These are phyloP conservation scores for Paracoccidioides brasiliensis DNA, from an alignment of 2,329 filamentous ascomycete species.

Conservation along the genomic window DNA sequence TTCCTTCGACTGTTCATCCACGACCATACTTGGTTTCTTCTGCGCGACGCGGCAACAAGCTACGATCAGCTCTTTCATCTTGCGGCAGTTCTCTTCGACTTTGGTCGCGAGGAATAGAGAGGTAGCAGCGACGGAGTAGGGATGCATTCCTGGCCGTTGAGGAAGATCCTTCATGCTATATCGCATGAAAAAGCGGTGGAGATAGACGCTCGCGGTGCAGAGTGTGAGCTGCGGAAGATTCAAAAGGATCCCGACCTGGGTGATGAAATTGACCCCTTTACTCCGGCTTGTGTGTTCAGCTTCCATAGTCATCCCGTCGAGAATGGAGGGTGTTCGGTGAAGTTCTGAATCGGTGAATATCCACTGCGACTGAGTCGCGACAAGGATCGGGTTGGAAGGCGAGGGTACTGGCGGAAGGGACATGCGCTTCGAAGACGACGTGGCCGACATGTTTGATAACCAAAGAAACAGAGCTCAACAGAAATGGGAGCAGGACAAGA, in stretches of 20 bases:
- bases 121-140: constrained; percentile 87
- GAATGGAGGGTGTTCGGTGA: constrained; percentile 65
- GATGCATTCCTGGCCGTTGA: constrained; percentile 59
- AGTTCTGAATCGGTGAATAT: constrained; percentile 76
- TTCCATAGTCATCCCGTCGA: constrained; percentile 63
- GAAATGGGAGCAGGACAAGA: not conserved
- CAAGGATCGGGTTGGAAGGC: constrained; percentile 37
- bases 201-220: constrained; percentile 83
- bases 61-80: constrained; percentile 88
- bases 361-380: constrained; percentile 61
- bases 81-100: constrained; percentile 90
- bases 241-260: constrained; percentile 82
- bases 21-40: constrained; percentile 77
- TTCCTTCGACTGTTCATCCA: constrained; percentile 95
- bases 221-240: constrained; percentile 86
- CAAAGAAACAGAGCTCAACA: not conserved
- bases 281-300: constrained; percentile 70
- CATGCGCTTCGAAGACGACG: constrained; percentile 18
- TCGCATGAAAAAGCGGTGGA: constrained; percentile 93
- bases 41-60: constrained; percentile 89
- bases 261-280: constrained; percentile 94
- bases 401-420: constrained; percentile 21
- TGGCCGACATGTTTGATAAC: constrained; percentile 9
- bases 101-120: constrained; percentile 91
- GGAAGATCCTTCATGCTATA: constrained; percentile 64